Percentiles rank a stretch among this genome's conserved stretches.
These are phyloP conservation scores for Alternaria solani DNA, from an alignment of 2,329 filamentous ascomycete genomes.

Conservation along the genomic window DNA sequence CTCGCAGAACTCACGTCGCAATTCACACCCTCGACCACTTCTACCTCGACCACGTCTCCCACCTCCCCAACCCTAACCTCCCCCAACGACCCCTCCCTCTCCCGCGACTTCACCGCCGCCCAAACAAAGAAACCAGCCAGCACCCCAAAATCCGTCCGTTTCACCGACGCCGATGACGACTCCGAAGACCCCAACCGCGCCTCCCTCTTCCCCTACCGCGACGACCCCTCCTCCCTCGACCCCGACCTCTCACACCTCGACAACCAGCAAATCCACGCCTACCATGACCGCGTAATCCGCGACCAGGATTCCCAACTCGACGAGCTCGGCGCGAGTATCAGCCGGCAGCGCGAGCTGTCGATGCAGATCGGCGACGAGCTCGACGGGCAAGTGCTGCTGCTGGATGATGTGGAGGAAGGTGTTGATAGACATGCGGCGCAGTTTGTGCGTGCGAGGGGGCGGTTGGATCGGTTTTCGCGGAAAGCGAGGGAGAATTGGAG, in stretches of 20 bases:
- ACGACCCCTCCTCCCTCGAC: conserved; percentile 66
- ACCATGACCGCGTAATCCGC: conserved; percentile 80
- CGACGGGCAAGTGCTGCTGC: conserved; percentile 84
- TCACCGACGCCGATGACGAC: conserved; percentile 70
- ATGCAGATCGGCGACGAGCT: conserved; percentile 97
- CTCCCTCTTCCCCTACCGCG: conserved; percentile 74
- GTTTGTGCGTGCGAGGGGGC: conserved; percentile 76
- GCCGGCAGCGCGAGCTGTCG: conserved; percentile 87
- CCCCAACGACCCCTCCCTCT: conserved; percentile 54
- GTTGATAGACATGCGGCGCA: conserved; percentile 82
- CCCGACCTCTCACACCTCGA: conserved; percentile 64
- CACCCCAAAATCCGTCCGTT: conserved; percentile 79
- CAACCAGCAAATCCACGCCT: conserved; percentile 86
- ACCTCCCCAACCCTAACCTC: conserved; percentile 51
- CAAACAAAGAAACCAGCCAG: conserved; percentile 40
- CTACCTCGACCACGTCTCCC: conserved; percentile 46
- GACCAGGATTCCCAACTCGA: conserved; percentile 97
- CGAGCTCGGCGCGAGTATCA: conserved; percentile 81
- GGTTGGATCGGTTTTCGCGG: conserved; percentile 74
- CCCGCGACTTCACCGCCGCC: conserved; percentile 49
- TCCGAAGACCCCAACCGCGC: conserved; percentile 58
- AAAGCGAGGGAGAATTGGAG: conserved; percentile 87
- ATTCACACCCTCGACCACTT: conserved; percentile 72
- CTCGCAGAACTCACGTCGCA: conserved; percentile 79
- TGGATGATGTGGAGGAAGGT: conserved; percentile 86